phyloP scores from a whole-genome alignment of 768 basidiomycete genomes.

The Stropharia rugosoannulata region DNA sequence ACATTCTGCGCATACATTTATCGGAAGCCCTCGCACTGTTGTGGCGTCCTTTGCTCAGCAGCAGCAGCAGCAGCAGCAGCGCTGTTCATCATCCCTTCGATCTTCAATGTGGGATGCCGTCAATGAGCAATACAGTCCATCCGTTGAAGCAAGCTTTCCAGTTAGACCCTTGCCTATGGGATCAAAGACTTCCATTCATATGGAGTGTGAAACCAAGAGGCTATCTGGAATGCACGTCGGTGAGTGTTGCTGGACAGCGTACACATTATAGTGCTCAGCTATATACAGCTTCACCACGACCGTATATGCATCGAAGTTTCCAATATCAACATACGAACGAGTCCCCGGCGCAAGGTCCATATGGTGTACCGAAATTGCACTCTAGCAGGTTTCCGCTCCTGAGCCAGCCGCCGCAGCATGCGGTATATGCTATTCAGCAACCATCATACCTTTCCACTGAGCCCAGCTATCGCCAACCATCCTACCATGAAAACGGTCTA shows the following conservation, averaged over 20 bases:
- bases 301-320: conserved; percentile 20
- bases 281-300: conserved; percentile 20
- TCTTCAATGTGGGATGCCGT: conserved; percentile 14
- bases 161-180: background rate
- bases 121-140: conserved; percentile 16
- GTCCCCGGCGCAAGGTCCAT: conserved; percentile 1
- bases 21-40: conserved; percentile 2
- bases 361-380: background rate
- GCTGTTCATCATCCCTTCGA: background rate
- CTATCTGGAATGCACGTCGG: conserved; percentile 13
- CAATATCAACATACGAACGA: conserved; percentile 12
- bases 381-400: conserved; percentile 5
- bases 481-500: background rate
- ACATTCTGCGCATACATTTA: conserved; percentile 14
- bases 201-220: background rate
- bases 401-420: conserved; percentile 10
- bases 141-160: conserved; percentile 11
- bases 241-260: conserved; percentile 2
- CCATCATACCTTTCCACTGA: background rate
- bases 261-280: background rate
- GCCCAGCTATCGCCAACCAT: background rate
- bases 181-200: background rate
- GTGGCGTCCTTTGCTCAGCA: background rate
- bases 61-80: background rate
- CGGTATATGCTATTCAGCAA: background rate